Percentiles rank a stretch among this genome's conserved stretches.
Conservation (phyloP, 495 filamentous ascomycete species). For the Durotheca rogersii region DNA sequence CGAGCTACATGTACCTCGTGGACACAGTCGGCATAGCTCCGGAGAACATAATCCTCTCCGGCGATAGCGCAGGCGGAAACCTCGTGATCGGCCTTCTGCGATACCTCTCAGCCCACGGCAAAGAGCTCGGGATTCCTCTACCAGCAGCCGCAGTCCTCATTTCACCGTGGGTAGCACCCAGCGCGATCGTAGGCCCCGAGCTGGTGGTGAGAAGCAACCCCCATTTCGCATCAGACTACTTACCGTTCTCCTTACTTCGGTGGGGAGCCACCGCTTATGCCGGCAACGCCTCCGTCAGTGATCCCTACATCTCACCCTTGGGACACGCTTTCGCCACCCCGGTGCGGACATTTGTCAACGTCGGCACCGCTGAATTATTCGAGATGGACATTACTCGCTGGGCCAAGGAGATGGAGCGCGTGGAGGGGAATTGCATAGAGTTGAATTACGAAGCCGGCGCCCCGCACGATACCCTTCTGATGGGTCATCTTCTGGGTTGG, state of each 20-base stretch:
- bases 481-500: conserved; percentile 13
- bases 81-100: conserved; percentile 41
- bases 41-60: conserved; percentile 24
- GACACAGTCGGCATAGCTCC: conserved; percentile 36
- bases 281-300: not conserved
- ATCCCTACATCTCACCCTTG: conserved; percentile 17
- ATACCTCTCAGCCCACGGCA: too few relatives aligned
- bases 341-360: conserved; percentile 15
- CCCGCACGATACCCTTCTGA: conserved; percentile 15
- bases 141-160: conserved; percentile 12
- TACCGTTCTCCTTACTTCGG: conserved; percentile 9
- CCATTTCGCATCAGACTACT: conserved; percentile 6
- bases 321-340: conserved; percentile 17
- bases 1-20: conserved; percentile 45
- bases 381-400: not conserved
- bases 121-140: not conserved
- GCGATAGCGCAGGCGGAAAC: conserved; percentile 36
- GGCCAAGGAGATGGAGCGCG: conserved; percentile 11
- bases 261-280: conserved; percentile 15
- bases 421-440: conserved; percentile 6
- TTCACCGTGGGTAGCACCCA: conserved; percentile 25
- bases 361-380: conserved; percentile 13
- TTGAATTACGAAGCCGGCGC: conserved; percentile 15
- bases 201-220: not conserved
- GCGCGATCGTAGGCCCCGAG: too few relatives aligned